Evolutionary conservation across 139 green algal genomes (phyloP).

Genomic region (Limnomonas spitsbergensis): DNA sequence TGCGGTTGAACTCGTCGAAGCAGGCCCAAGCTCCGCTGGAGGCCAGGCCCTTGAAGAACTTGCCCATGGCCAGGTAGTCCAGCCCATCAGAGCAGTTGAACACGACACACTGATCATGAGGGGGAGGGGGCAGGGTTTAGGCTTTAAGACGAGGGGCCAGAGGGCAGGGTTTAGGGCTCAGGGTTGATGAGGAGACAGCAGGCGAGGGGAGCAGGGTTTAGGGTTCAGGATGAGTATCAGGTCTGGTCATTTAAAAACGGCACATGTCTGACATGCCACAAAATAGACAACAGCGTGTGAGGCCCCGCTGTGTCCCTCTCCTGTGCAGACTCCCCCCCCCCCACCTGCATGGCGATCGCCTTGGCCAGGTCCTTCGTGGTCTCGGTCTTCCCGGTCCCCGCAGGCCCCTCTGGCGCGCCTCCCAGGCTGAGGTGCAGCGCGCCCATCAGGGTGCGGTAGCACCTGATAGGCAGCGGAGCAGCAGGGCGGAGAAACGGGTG

Average conservation of each 20-base stretch:
- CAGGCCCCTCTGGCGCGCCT: constrained; percentile 54
- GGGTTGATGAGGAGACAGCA: neutral
- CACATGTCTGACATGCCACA: no score
- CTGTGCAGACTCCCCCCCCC: no score
- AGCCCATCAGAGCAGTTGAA: constrained; percentile 87
- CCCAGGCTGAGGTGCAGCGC: constrained; percentile 67
- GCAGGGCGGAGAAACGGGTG: no score
- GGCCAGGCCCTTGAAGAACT: constrained; percentile 62
- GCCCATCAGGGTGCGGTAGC: constrained; percentile 64
- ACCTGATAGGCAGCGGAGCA: constrained; percentile 50
- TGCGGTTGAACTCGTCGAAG: constrained; percentile 73
- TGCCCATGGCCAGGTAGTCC: constrained; percentile 77
- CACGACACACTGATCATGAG: constrained; percentile 86
- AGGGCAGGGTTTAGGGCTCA: no score
- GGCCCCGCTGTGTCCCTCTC: neutral
- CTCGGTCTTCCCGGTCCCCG: constrained; percentile 69
- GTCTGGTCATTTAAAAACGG: no score
- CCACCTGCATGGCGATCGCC: constrained; percentile 53
- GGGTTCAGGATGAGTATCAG: no score
- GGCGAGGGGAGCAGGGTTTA: neutral
- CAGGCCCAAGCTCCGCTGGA: constrained; percentile 54
- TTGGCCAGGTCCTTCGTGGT: constrained; percentile 74
- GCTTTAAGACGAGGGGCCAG: no score
- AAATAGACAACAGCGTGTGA: no score
- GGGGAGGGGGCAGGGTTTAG: no score